Base-by-base conservation (phyloP, 2,329 filamentous ascomycete genomes). In the Xylariales sp. region DNA sequence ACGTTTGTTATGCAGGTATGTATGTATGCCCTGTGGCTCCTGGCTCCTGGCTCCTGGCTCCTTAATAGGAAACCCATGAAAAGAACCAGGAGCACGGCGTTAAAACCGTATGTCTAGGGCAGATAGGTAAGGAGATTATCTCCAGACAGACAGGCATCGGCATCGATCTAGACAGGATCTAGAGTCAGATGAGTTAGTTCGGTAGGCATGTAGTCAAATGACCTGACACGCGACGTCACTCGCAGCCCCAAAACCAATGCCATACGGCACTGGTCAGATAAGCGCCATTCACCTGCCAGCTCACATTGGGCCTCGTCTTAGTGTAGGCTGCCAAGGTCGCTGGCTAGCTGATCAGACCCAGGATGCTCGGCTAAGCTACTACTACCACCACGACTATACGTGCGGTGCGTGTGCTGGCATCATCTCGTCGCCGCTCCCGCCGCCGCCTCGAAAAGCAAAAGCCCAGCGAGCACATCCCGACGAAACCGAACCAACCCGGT, bases 371-470 rank as follows among this genome's bases (percentile, higher is more conserved):
- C 9, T 41, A 43, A 14, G 12, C 23, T 28, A 45, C 18, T n/a
- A 48, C 45, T 48, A n/a, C 32, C 23, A 23, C 23, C 23, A 23
- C 8, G 5, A 34, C 5, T 34, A 48, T 8, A 7, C 18, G 18
- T 5, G 45, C 14, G 18, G 14, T n/a, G 3, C 30, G 32, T 56
- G 54, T 32, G 54, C n/a, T 56, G 54, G 39, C 54, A 45, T 2
- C 28, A 56, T 56, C 23, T 23, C 54, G 39, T 56, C 39, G 34
- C 36, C 54, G 32, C 32, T 56, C 39, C 54, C 54, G 54, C 14
- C 53, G 53, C 41, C 54, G 54, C 54, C 54, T 56, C 39, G 30
- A 32, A 45, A 45, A 14, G 14, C 50, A 34, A 54, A 36, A 28
- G 36, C 36, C 41, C 56, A 45, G 28, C 55, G 41, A 49, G 16